Percentiles rank a stretch among this genome's conserved stretches.
Conservation (phyloP, 345 rosid genomes). For the Gossypium thurberi region DNA sequence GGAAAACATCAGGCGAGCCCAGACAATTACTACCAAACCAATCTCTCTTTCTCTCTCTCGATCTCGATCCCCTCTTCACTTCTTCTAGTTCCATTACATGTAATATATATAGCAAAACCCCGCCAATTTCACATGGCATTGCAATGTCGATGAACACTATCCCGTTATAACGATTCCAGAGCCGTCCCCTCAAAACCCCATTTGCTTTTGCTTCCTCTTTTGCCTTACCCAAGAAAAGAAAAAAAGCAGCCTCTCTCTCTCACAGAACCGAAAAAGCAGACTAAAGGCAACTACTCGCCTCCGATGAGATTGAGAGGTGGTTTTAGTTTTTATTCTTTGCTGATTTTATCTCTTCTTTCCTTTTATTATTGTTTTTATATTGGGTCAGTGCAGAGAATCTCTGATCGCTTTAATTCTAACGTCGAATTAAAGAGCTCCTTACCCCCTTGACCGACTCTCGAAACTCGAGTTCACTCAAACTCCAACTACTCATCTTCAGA, state of each 20-base stretch:
- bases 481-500: neutral
- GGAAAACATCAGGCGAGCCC: neutral
- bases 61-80: neutral
- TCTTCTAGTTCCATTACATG: neutral
- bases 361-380: neutral
- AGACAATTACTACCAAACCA: neutral
- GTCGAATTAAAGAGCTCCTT: slow-evolving; percentile 12
- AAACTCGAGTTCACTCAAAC: slow-evolving; percentile 9
- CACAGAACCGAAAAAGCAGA: neutral
- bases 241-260: neutral
- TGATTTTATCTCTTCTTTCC: neutral
- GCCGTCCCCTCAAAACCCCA: neutral
- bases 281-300: neutral
- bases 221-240: neutral
- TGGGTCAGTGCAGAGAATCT: slow-evolving; percentile 35
- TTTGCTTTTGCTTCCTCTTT: neutral
- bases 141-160: slow-evolving; percentile 17
- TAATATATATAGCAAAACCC: neutral
- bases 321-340: neutral
- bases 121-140: neutral
- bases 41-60: neutral
- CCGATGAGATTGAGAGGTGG: neutral
- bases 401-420: slow-evolving; percentile 16
- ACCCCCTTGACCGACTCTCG: slow-evolving; percentile 13
- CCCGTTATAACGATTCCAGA: slow-evolving; percentile 18